Conservation (phyloP, 2,329 filamentous ascomycete genomes). For the Rutstroemia sp. region DNA sequence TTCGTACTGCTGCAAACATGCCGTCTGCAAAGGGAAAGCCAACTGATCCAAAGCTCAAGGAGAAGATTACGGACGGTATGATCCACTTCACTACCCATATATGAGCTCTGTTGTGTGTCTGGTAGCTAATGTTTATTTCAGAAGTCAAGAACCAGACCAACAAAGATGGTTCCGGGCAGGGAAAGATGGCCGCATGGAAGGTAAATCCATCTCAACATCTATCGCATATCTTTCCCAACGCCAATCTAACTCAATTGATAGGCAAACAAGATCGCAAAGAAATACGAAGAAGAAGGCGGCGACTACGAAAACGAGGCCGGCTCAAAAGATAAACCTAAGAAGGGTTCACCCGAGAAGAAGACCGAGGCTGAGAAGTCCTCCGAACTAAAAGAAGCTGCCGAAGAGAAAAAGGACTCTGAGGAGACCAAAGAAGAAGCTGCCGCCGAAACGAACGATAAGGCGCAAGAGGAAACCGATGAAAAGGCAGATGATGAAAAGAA, state of each 20-base stretch:
- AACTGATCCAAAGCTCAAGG: conserved; percentile 36
- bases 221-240: neutral
- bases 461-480: neutral
- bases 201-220: conserved; percentile 14
- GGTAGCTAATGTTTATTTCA: neutral
- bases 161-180: conserved; percentile 38
- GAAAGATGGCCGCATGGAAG: conserved; percentile 41
- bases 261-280: conserved; percentile 36
- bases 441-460: neutral
- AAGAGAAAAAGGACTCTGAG: conserved; percentile 8
- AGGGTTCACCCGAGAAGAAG: conserved; percentile 34
- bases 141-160: conserved; percentile 38
- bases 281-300: conserved; percentile 34
- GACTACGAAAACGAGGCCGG: conserved; percentile 35
- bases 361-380: conserved; percentile 13
- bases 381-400: conserved; percentile 5
- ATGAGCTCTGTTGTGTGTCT: neutral
- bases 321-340: conserved; percentile 37
- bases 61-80: conserved; percentile 36
- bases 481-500: neutral
- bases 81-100: neutral
- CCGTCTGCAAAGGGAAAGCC: conserved; percentile 38
- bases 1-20: conserved; percentile 26
- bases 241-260: conserved; percentile 13
- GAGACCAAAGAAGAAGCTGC: conserved; percentile 18